Conservation (phyloP, 2,329 filamentous ascomycete genomes). For the Trichoderma oligosporum region DNA sequence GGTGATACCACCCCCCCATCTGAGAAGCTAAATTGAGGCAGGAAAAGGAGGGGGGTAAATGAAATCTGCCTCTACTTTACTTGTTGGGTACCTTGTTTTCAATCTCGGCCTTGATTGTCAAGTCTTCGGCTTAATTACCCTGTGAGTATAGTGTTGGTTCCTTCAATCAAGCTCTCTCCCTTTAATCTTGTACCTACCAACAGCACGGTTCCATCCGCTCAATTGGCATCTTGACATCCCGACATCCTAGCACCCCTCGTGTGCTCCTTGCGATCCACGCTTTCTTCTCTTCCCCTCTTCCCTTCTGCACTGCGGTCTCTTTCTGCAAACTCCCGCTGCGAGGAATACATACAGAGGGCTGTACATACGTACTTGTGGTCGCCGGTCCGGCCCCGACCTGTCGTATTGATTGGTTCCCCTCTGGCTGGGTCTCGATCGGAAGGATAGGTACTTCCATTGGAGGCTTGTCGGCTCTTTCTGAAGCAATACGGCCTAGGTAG, state of each 20-base stretch:
- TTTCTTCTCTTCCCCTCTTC: neutral
- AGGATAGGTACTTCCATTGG: neutral
- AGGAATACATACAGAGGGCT: neutral
- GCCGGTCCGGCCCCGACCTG: neutral
- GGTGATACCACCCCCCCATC: conserved; percentile 14
- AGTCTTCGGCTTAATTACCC: neutral
- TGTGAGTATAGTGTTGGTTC: neutral
- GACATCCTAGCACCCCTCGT: neutral
- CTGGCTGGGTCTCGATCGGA: conserved; percentile 1
- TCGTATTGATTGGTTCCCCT: conserved; percentile 11
- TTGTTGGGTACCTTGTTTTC: neutral
- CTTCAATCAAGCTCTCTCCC: neutral
- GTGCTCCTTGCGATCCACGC: conserved; percentile 1
- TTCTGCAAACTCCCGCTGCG: conserved; percentile 15
- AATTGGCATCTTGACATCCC: conserved; percentile 12
- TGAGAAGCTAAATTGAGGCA: conserved; percentile 2
- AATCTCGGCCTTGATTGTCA: neutral
- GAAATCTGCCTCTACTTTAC: neutral
- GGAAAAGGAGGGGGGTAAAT: conserved; percentile 8
- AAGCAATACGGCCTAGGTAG: neutral
- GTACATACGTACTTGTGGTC: conserved; percentile 2
- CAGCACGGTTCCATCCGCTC: conserved; percentile 9
- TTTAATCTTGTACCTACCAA: neutral
- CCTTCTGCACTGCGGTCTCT: neutral
- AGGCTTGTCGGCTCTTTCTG: neutral